phyloP scores from a whole-genome alignment of 179 eudicot genomes.

The Amaranthus tricolor region DNA sequence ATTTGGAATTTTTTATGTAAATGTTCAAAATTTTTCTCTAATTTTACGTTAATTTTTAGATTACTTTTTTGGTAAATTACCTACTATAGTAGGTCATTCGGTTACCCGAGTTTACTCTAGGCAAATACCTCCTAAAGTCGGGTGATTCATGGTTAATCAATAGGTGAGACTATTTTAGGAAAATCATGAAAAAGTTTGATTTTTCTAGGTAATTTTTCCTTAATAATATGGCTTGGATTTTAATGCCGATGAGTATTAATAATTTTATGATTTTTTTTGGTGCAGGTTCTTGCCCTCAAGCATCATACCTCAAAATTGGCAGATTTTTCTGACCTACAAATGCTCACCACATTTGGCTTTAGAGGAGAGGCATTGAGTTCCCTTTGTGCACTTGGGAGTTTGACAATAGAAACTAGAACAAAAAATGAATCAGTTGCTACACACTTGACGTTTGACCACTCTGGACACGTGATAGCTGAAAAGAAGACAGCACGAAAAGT shows the following conservation, averaged over 20 bases:
- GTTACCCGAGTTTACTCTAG: too few relatives aligned
- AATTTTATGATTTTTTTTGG: conserved; percentile 13
- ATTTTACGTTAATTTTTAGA: too few relatives aligned
- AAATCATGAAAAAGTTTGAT: too few relatives aligned
- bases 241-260: background rate
- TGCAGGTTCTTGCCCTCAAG: conserved; percentile 84
- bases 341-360: conserved; percentile 84
- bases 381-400: conserved; percentile 74
- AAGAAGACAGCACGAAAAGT: conserved; percentile 90
- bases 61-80: too few relatives aligned
- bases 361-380: conserved; percentile 99
- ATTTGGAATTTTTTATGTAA: too few relatives aligned
- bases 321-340: conserved; percentile 90
- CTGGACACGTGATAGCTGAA: conserved; percentile 67
- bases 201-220: too few relatives aligned
- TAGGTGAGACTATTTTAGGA: too few relatives aligned
- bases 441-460: conserved; percentile 78
- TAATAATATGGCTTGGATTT: conserved; percentile 12
- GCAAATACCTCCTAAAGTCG: too few relatives aligned
- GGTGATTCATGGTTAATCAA: too few relatives aligned
- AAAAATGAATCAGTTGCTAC: conserved; percentile 75
- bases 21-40: too few relatives aligned
- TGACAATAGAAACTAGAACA: conserved; percentile 91
- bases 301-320: conserved; percentile 95
- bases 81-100: too few relatives aligned